Evolutionary conservation across 306 rosid genomes (phyloP), one percentile per base, ranked within the genome.

Genomic region (Vigna mungo): DNA sequence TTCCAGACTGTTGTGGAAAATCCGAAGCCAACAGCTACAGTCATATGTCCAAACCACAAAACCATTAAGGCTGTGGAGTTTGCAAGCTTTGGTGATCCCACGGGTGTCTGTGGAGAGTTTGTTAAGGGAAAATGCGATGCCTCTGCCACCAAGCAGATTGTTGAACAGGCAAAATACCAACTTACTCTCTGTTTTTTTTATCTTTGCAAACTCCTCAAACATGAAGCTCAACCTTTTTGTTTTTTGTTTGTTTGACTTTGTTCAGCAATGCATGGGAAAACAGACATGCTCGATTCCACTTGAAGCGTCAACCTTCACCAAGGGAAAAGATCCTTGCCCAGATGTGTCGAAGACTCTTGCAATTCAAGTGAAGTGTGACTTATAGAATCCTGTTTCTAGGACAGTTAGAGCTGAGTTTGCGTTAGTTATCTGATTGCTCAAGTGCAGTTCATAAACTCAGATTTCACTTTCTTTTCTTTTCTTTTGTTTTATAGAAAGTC

Each of bases 11-110:
- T 74, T 3, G 82, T n/a, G 7, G 83, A 68, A 0, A 56, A 6
- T 2, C 11, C 46, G 2, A 15, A 0, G 64, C 67, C 94, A n/a
- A 32, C 43, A 49, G 97, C 92, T 15, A 14, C 56, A 17, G 47
- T 95, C 65, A 64, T 20, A 17, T 95, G 99, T 61, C 88, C 97
- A 23, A 11, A 76, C 82, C 1, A 18, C 30, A 88, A 82, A 76
- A 82, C 59, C 84, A 85, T 95, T 43, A 14, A 12, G 3, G 76
- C 72, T 1, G 74, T 95, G 6, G 91, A 95, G 13, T 95, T 95
- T 44, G 93, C 92, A 37, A 92, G 97, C 94, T 92, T 23, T 23
- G 99, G 99, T 23, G 86, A 89, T 56, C 90, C 97, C 30, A 1
- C 4, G 0, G 99, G 97, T 30, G 15, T 12, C 16, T 95, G 99